A percentile compares a stretch with the other conserved stretches of the same genome.
These are phyloP conservation scores for Fusarium ambrosium DNA, from an alignment of 2,329 filamentous ascomycete genomes.

Conservation along the genomic window DNA sequence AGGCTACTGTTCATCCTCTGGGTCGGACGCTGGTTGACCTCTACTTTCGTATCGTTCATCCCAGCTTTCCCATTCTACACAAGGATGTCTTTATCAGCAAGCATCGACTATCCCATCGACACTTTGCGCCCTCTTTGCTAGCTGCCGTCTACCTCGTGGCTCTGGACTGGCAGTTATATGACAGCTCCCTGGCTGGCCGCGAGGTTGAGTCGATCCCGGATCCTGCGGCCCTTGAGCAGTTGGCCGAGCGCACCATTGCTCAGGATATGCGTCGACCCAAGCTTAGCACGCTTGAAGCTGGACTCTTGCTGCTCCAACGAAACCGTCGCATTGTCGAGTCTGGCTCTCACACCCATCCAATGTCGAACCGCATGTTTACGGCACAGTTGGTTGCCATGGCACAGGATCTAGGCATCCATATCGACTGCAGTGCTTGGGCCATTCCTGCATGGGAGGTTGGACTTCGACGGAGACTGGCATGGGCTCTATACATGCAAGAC, in stretches of 20 bases:
- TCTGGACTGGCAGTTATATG: constrained; percentile 72
- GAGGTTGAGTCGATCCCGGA: constrained; percentile 49
- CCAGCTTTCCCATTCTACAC: constrained; percentile 70
- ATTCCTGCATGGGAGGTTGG: constrained; percentile 75
- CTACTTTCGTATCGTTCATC: constrained; percentile 75
- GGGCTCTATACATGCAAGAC: constrained; percentile 76
- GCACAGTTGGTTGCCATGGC: constrained; percentile 69
- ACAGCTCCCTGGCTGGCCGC: constrained; percentile 60
- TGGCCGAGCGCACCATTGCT: constrained; percentile 60
- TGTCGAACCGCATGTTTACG: constrained; percentile 61
- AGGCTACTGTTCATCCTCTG: constrained; percentile 72
- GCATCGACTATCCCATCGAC: constrained; percentile 67
- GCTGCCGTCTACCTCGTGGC: constrained; percentile 74
- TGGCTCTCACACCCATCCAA: constrained; percentile 37
- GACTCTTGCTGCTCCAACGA: constrained; percentile 65
- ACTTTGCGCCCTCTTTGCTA: constrained; percentile 71
- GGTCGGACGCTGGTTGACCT: constrained; percentile 74
- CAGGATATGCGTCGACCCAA: constrained; percentile 66
- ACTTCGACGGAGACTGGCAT: constrained; percentile 71
- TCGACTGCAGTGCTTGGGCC: constrained; percentile 73
- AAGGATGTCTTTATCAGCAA: constrained; percentile 74
- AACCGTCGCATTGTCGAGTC: constrained; percentile 56
- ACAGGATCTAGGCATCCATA: constrained; percentile 70
- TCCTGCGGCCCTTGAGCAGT: constrained; percentile 52
- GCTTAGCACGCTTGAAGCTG: constrained; percentile 68